Evolutionary conservation across 495 filamentous ascomycete species (phyloP), one percentile per base, ranked within the genome.

Genomic region (Ramalina intermedia): DNA sequence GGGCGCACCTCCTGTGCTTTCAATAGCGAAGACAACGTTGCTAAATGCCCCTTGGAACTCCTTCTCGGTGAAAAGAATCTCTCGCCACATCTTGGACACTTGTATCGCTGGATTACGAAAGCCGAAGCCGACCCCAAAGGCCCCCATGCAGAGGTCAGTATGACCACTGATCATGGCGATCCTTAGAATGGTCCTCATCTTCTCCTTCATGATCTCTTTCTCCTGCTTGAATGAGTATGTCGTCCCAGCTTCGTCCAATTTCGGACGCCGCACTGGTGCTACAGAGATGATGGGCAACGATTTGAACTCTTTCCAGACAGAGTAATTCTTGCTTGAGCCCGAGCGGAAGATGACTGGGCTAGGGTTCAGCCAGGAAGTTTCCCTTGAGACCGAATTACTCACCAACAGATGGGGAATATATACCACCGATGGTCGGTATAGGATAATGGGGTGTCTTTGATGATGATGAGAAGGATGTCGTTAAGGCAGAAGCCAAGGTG

Each of bases 1-100:
- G 8, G 51, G 29, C 29, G 55, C 50, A 12, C 52, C 54, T 23
- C 41, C 41, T 6, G 52, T 56, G 36, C 44, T 65, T 40, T 75
- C 81, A 51, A 87, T 79, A 2, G 82, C 81, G 58, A 87, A 87
- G 1, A 83, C 77, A 6, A 84, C 73, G 54, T 79, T 79, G 27
- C 68, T 60, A 58, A 87, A 82, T 46, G 74, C 73, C 23, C 81
- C 80, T n/a, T 67, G 61, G 41, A 86, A 78, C 53, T 87, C 82
- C 0, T 70, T 66, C 47, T 82, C 76, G 44, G 73, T 69, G 42
- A 82, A 75, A 2, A 84, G 66, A 2, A 84, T 65, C 47, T 80
- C 75, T 48, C 76, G 68, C 82, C 82, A 87, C 50, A 86, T 72
- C 46, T 68, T 68, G 33, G 82, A 80, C 13, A 87, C 68, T 58